Percentiles rank a stretch among this genome's conserved stretches.
phyloP scores from a whole-genome alignment of 2,329 filamentous ascomycete species.

The Curvularia verruculosa region DNA sequence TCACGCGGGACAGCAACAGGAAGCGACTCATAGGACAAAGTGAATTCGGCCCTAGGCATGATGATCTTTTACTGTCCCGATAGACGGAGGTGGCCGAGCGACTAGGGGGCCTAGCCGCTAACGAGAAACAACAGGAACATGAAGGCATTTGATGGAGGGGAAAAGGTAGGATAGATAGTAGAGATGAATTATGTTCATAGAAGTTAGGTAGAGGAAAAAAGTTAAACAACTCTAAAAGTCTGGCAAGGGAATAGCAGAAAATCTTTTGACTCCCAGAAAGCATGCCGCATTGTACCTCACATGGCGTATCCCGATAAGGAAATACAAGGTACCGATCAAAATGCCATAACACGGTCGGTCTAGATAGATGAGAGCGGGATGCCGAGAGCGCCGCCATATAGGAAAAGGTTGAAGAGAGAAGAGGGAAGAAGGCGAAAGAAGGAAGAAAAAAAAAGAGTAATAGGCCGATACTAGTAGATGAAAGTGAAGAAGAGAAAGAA shows the following conservation, averaged over 20 bases:
- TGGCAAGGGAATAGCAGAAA: conserved; percentile 16
- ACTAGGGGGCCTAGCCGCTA: background rate
- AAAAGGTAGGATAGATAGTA: background rate
- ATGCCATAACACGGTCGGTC: conserved; percentile 41
- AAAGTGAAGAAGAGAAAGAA: conserved; percentile 13
- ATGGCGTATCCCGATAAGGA: conserved; percentile 28
- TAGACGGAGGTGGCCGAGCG: background rate
- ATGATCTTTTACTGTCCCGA: conserved; percentile 10
- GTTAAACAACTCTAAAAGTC: conserved; percentile 21
- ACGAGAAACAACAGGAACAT: background rate
- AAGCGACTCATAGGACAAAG: conserved; percentile 12
- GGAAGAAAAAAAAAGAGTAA: background rate
- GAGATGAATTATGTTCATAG: conserved; percentile 43
- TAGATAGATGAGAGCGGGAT: conserved; percentile 28
- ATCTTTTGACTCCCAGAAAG: conserved; percentile 32
- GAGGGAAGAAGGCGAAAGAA: background rate
- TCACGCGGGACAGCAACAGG: background rate
- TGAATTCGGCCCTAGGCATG: background rate
- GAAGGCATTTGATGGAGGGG: background rate
- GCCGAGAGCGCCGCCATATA: conserved; percentile 19
- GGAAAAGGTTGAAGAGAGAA: conserved; percentile 2
- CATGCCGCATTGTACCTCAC: conserved; percentile 27
- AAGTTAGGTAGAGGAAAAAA: conserved; percentile 32
- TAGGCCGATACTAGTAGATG: background rate
- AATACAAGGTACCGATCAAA: conserved; percentile 40